phyloP scores from a whole-genome alignment of 73 alveolate species.

The Paramecium caudatum region DNA sequence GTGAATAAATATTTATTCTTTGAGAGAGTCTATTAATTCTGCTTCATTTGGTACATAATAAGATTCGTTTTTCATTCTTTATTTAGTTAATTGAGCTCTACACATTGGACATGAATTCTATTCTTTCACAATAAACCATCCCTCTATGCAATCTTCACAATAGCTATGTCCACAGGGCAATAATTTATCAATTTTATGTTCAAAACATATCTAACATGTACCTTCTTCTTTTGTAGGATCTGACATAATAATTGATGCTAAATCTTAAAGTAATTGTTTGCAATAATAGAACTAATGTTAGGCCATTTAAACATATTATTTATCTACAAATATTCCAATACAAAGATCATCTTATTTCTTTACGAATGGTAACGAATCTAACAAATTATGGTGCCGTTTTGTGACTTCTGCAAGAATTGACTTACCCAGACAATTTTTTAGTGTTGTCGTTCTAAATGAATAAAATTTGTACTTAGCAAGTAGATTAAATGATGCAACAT shows the following conservation, averaged over 20 bases:
- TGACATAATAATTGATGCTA: neutral
- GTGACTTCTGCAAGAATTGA: neutral
- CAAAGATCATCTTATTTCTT: slow-evolving; percentile 12
- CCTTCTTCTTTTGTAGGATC: slow-evolving; percentile 41
- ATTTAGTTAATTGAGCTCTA: slow-evolving; percentile 41
- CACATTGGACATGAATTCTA: slow-evolving; percentile 65
- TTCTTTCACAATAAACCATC: slow-evolving; percentile 41
- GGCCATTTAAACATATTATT: neutral
- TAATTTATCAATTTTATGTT: neutral
- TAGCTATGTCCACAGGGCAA: slow-evolving; percentile 62
- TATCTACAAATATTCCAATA: slow-evolving; percentile 19
- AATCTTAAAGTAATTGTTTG: slow-evolving; percentile 14
- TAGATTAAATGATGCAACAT: slow-evolving; percentile 29
- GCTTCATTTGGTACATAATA: slow-evolving; percentile 46
- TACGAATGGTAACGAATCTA: neutral
- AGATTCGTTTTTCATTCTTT: slow-evolving; percentile 28
- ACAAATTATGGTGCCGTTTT: neutral
- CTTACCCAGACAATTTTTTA: neutral
- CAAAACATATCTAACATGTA: slow-evolving; percentile 47
- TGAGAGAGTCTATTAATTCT: slow-evolving; percentile 28
- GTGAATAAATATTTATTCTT: neutral
- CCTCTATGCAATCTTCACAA: slow-evolving; percentile 21
- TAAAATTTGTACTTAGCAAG: neutral
- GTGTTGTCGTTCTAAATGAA: neutral
- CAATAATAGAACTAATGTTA: slow-evolving; percentile 4